Evolutionary conservation across 306 rosid genomes (phyloP).

Genomic region (Dryas drummondii): DNA sequence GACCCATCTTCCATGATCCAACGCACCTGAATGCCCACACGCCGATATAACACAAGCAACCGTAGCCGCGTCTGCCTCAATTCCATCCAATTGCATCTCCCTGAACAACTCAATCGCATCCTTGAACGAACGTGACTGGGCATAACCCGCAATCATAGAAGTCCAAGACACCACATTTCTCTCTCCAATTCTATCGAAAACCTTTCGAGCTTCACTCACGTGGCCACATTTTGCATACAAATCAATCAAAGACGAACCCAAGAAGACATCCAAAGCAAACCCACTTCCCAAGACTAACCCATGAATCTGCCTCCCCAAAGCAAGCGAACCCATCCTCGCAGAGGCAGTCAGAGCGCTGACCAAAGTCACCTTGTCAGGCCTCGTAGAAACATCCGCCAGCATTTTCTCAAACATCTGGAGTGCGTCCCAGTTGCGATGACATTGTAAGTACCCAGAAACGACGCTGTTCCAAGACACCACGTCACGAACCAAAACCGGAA

Average conservation of each 20-base stretch:
- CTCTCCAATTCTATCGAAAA: slow-evolving; percentile 16
- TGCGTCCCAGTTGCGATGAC: slow-evolving; percentile 9
- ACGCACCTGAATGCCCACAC: slow-evolving; percentile 19
- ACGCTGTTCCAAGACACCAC: slow-evolving; percentile 17
- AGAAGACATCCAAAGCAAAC: not conserved
- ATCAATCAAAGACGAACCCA: slow-evolving; percentile 26
- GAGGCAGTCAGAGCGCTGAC: slow-evolving; percentile 20
- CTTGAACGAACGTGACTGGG: slow-evolving; percentile 13
- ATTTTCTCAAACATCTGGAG: slow-evolving; percentile 23
- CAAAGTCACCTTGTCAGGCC: slow-evolving; percentile 21
- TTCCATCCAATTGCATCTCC: slow-evolving; percentile 14
- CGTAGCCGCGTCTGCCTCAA: slow-evolving; percentile 19
- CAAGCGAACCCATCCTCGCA: slow-evolving; percentile 15
- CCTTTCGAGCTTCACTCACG: slow-evolving; percentile 4
- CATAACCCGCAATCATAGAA: slow-evolving; percentile 16
- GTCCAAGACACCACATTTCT: slow-evolving; percentile 33
- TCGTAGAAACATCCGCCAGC: not conserved
- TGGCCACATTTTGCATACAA: slow-evolving; percentile 23
- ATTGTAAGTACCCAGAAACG: slow-evolving; percentile 3
- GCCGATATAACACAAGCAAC: slow-evolving; percentile 19
- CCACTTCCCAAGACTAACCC: slow-evolving; percentile 4
- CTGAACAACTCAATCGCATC: slow-evolving; percentile 19
- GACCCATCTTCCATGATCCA: slow-evolving; percentile 25
- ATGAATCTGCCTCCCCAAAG: slow-evolving; percentile 20
- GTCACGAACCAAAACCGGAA: slow-evolving; percentile 11